These are phyloP conservation scores for Trematosphaeria pertusa DNA, from an alignment of 2,329 filamentous ascomycete genomes.

Conservation along the genomic window DNA sequence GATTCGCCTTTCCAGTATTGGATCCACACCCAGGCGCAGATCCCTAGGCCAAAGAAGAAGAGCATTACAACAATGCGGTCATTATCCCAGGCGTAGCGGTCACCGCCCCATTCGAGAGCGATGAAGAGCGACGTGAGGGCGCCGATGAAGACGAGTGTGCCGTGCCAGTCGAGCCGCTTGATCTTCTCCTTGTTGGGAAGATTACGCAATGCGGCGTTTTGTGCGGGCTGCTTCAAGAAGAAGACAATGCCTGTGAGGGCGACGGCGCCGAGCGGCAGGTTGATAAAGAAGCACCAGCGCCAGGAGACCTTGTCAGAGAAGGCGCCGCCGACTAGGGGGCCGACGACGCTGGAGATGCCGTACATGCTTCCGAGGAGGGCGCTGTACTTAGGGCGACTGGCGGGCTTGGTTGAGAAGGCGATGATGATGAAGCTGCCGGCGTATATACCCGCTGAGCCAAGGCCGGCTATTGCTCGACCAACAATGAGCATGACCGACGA, in stretches of 20 bases:
- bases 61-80: constrained; percentile 24
- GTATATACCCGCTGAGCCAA: constrained; percentile 45
- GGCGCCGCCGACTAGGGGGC: constrained; percentile 49
- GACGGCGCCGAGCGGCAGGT: constrained; percentile 53
- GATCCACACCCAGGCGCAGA: constrained; percentile 17
- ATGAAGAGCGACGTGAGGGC: constrained; percentile 26
- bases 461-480: constrained; percentile 49
- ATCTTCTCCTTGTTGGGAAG: constrained; percentile 35
- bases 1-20: constrained; percentile 20
- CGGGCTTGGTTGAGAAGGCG: constrained; percentile 48
- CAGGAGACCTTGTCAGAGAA: constrained; percentile 41
- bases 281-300: constrained; percentile 50
- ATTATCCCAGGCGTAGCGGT: constrained; percentile 25
- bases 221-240: constrained; percentile 34
- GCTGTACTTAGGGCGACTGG: constrained; percentile 46
- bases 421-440: constrained; percentile 46
- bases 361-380: constrained; percentile 47
- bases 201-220: constrained; percentile 17
- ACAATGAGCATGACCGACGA: constrained; percentile 41
- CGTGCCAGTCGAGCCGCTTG: constrained; percentile 31
- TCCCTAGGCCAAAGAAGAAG: constrained; percentile 14
- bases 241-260: constrained; percentile 47
- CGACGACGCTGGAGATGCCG: constrained; percentile 44
- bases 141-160: constrained; percentile 24
- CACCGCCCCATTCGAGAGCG: constrained; percentile 32